Conservation (phyloP, 768 basidiomycete genomes). For the Agrocybe praecox region DNA sequence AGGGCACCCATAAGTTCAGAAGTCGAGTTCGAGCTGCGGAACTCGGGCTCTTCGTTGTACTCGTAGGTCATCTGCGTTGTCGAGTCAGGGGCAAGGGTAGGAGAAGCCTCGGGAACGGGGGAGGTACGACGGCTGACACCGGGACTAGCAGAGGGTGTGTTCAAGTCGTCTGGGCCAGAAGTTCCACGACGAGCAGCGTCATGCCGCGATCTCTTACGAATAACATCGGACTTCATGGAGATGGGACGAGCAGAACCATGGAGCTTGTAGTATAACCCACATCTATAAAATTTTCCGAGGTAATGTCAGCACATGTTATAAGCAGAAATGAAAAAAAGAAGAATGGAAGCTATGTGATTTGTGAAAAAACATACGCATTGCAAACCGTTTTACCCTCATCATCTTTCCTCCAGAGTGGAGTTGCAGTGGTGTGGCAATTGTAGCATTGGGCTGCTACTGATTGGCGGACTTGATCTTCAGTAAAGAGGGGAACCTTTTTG, state of each 20-base stretch:
- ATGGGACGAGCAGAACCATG: conserved; percentile 86
- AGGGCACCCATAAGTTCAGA: conserved; percentile 57
- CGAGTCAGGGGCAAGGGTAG: conserved; percentile 71
- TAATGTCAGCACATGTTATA: conserved; percentile 2
- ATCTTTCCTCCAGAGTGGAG: conserved; percentile 89
- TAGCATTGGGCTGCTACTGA: conserved; percentile 74
- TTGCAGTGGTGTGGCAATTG: conserved; percentile 89
- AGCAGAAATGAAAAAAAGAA: not conserved
- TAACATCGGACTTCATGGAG: conserved; percentile 90
- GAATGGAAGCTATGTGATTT: not conserved
- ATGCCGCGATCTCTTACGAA: conserved; percentile 84
- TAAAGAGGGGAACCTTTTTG: conserved; percentile 25
- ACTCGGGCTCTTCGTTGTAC: conserved; percentile 46
- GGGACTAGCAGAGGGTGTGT: conserved; percentile 73
- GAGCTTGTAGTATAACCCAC: conserved; percentile 84
- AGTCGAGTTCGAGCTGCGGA: conserved; percentile 30
- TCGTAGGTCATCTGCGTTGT: conserved; percentile 61
- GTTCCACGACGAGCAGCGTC: conserved; percentile 63
- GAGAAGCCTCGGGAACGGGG: conserved; percentile 61
- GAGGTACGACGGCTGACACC: conserved; percentile 76
- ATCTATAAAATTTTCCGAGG: conserved; percentile 41
- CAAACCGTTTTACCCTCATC: conserved; percentile 91
- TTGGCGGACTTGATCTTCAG: conserved; percentile 29
- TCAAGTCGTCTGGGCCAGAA: conserved; percentile 48
- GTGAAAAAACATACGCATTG: conserved; percentile 71